A percentile compares a stretch with the other conserved stretches of the same genome.
These are phyloP conservation scores for Komagataella pastoris DNA, from an alignment of 805 yeast species.

Conservation along the genomic window DNA sequence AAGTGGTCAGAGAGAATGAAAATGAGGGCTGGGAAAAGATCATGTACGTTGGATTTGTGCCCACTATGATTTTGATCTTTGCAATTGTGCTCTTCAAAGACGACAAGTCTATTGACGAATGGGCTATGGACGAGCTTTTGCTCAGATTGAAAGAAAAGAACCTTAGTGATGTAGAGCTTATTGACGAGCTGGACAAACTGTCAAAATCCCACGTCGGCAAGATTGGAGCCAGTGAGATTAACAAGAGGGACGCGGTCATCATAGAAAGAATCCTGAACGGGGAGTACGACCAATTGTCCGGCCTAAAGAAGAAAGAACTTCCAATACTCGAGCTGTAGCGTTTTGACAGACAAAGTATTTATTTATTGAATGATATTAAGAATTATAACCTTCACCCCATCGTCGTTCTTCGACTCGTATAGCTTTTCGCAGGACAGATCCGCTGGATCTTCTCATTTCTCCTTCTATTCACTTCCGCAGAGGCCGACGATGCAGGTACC, in stretches of 20 bases:
- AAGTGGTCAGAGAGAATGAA: constrained; percentile 56
- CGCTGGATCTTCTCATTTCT: background rate
- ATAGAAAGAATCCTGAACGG: constrained; percentile 75
- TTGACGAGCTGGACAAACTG: constrained; percentile 23
- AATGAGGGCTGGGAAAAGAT: constrained; percentile 81
- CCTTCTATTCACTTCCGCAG: background rate
- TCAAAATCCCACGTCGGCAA: constrained; percentile 15
- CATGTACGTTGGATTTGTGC: constrained; percentile 60
- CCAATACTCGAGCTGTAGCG: background rate
- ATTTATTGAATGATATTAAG: background rate
- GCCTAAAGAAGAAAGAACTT: constrained; percentile 31
- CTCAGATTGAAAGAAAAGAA: constrained; percentile 61
- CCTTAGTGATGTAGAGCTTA: constrained; percentile 40
- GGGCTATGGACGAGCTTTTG: constrained; percentile 79
- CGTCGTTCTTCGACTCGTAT: background rate
- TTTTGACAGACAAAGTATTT: background rate
- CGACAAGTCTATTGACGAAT: constrained; percentile 39
- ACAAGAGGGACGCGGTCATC: constrained; percentile 61
- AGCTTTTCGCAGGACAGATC: background rate
- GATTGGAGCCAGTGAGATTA: constrained; percentile 25
- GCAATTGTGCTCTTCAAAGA: constrained; percentile 37
- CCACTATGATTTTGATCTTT: constrained; percentile 47
- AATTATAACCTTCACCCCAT: background rate
- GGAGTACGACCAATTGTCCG: constrained; percentile 63
- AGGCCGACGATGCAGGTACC: background rate